phyloP scores from a whole-genome alignment of 352 stramenopile species.

The Globisporangium perplexum region DNA sequence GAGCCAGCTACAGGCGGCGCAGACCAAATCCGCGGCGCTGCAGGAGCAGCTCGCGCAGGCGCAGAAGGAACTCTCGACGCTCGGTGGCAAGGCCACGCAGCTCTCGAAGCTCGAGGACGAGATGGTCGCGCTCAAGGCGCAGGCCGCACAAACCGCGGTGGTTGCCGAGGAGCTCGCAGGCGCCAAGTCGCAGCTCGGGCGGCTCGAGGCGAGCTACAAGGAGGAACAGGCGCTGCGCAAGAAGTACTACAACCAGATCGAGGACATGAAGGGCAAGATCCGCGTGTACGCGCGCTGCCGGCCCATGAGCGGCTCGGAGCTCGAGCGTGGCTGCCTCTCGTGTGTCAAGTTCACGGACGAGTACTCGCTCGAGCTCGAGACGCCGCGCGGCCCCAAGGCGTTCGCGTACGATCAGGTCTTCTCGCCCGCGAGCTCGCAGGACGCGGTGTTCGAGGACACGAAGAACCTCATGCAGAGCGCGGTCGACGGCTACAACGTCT shows the following conservation, averaged over 20 bases:
- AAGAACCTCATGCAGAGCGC: conserved; percentile 89
- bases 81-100: conserved; percentile 45
- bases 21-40: conserved; percentile 31
- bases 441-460: conserved; percentile 91
- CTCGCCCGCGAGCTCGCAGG: conserved; percentile 59
- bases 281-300: conserved; percentile 89
- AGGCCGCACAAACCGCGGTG: conserved; percentile 43
- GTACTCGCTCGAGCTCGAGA: conserved; percentile 83
- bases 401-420: conserved; percentile 92
- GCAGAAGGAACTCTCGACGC: conserved; percentile 36
- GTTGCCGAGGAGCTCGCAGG: conserved; percentile 39
- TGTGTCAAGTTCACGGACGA: conserved; percentile 75
- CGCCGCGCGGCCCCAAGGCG: conserved; percentile 70
- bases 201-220: conserved; percentile 74
- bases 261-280: conserved; percentile 96
- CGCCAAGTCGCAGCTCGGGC: conserved; percentile 26
- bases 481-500: conserved; percentile 91
- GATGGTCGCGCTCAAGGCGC: conserved; percentile 35
- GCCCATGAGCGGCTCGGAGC: conserved; percentile 86
- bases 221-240: conserved; percentile 89
- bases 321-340: conserved; percentile 63
- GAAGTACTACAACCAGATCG: conserved; percentile 95
- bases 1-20: conserved; percentile 46
- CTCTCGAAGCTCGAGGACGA: conserved; percentile 62
- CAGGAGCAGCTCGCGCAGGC: conserved; percentile 43